Evolutionary conservation across 2,329 filamentous ascomycete species (phyloP).

Genomic region (Trichoderma semiorbis): DNA sequence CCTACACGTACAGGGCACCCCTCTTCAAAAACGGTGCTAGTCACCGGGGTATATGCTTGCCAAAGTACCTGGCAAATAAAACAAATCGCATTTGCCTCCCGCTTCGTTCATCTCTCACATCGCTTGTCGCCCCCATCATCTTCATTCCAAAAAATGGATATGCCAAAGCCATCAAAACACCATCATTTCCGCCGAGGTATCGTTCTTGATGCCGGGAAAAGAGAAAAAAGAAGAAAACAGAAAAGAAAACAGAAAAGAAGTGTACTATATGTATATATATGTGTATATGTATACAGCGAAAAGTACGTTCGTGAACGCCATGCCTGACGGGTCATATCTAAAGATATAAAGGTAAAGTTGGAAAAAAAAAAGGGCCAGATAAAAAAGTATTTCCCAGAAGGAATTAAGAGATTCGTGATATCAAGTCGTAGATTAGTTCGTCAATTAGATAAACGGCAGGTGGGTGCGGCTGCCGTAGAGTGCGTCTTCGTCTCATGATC

Average conservation of each 20-base stretch:
- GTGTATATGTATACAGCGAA: neutral
- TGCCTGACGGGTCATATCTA: conserved; percentile 1
- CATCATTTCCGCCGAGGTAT: neutral
- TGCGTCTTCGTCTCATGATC: conserved; percentile 23
- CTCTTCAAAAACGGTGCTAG: conserved; percentile 1
- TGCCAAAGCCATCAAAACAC: neutral
- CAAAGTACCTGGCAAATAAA: neutral
- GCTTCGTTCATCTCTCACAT: neutral
- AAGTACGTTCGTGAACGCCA: neutral
- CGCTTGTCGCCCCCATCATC: neutral
- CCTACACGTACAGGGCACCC: neutral
- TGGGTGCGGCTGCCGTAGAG: conserved; percentile 10
- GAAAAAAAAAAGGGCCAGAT: neutral
- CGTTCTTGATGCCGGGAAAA: neutral
- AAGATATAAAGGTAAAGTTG: neutral
- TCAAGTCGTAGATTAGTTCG: neutral
- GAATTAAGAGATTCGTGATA: conserved; percentile 1
- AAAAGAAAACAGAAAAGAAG: neutral
- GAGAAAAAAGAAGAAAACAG: neutral
- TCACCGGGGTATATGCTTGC: conserved; percentile 20
- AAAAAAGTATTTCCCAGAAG: neutral
- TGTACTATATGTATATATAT: neutral
- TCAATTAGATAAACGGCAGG: conserved; percentile 3
- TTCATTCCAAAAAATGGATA: neutral
- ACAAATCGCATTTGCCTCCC: neutral